Evolutionary conservation across 345 rosid species (phyloP).

Genomic region (Moringa oleifera): DNA sequence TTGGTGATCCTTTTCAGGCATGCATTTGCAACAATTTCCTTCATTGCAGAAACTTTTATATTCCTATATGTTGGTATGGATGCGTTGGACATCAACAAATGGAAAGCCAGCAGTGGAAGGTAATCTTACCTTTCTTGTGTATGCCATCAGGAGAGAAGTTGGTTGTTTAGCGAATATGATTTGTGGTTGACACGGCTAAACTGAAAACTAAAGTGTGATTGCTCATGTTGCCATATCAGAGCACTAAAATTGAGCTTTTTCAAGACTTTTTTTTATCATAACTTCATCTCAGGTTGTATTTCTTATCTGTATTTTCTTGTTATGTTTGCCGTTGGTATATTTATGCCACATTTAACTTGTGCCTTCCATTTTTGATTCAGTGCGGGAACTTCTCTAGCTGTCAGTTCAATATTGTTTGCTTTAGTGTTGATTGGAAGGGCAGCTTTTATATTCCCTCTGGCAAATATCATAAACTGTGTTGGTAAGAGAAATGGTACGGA

Average conservation of each 20-base stretch:
- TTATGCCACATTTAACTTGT: constrained; percentile 11
- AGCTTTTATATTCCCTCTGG: constrained; percentile 54
- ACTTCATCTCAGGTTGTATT: too few relatives aligned
- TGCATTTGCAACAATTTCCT: constrained; percentile 64
- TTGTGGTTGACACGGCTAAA: too few relatives aligned
- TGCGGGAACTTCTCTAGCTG: constrained; percentile 37
- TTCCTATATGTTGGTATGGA: constrained; percentile 71
- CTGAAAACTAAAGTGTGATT: too few relatives aligned
- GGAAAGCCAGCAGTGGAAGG: constrained; percentile 55
- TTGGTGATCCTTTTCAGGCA: constrained; percentile 50
- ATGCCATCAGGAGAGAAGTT: neutral
- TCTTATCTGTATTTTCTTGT: too few relatives aligned
- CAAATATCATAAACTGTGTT: constrained; percentile 38
- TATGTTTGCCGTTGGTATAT: too few relatives aligned
- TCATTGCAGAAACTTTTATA: constrained; percentile 67
- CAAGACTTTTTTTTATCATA: too few relatives aligned
- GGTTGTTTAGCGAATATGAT: too few relatives aligned
- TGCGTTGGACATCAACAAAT: constrained; percentile 53
- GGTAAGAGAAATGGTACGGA: constrained; percentile 23
- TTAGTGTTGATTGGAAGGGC: constrained; percentile 60
- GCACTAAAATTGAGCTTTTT: too few relatives aligned
- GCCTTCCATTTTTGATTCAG: constrained; percentile 25
- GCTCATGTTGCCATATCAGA: too few relatives aligned
- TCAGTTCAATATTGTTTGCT: constrained; percentile 46
- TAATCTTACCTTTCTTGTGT: constrained; percentile 16